Evolutionary conservation across 768 basidiomycete species (phyloP), one percentile per base, ranked within the genome.

Genomic region (Boletus reticulatus): DNA sequence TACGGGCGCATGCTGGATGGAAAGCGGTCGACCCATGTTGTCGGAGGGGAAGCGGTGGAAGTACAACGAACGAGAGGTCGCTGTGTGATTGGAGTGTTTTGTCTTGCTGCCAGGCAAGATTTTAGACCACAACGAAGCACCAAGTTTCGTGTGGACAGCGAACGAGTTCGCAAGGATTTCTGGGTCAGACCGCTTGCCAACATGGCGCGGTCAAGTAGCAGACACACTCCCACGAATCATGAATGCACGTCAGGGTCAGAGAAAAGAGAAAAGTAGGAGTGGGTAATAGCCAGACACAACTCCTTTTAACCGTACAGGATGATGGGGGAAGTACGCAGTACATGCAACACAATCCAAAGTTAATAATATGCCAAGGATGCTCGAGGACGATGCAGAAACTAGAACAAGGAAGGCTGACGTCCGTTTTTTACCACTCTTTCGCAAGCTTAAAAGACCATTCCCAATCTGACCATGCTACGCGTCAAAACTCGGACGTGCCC

Each of bases 381-480:
- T 58, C 64, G 57, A 61, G 57, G 61, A 68, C 54, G 58, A 66
- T 67, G 59, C 55, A 48, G 46, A 51, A 57, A 55, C 56, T n/a
- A 61, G 24, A 19, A 13, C 6, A 38, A 55, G 58, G 49, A 36
- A 22, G 43, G 22, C 32, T 44, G 46, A 10, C 29, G 29, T 29
- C 29, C 29, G 29, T 29, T 29, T 29, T 71, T 78, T 69, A 88
- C 95, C 95, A 98, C 62, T 95, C 93, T 76, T 96, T 96, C 43
- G 79, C 85, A 56, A 98, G 80, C 71, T 93, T 96, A 81, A 98
- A 97, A 24, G 68, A 72, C 95, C 95, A 98, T 6, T 73, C 72
- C 72, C 72, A 72, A 24, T 72, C 71, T 72, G 42, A 34, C 41
- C 48, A 32, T 44, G 22, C 20, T 9, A 8, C 36, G 14, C 20